Evolutionary conservation across 106 monocot species (phyloP).

Genomic region (Acorus gramineus): DNA sequence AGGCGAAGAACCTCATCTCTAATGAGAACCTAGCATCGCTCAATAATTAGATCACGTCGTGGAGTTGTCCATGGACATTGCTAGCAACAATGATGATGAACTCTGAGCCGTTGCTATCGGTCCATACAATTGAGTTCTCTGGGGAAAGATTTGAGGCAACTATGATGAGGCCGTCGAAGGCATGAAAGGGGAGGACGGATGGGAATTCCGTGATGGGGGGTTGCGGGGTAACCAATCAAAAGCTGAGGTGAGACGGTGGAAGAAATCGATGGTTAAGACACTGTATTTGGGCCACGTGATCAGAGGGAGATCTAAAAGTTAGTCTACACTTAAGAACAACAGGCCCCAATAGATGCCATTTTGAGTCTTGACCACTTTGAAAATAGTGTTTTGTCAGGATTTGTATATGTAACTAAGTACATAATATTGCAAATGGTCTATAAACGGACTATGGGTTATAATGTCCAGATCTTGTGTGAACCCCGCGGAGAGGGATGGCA

Average conservation of each 20-base stretch:
- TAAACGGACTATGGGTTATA: too few relatives aligned
- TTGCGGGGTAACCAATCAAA: slow-evolving; percentile 57
- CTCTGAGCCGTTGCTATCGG: slow-evolving; percentile 2
- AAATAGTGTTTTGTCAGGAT: too few relatives aligned
- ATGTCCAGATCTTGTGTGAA: too few relatives aligned
- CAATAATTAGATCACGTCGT: slow-evolving; percentile 73
- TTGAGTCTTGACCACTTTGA: too few relatives aligned
- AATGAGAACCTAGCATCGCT: slow-evolving; percentile 56
- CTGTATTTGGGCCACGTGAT: slow-evolving; percentile 62
- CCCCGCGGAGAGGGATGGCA: too few relatives aligned
- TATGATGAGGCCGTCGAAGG: slow-evolving; percentile 49
- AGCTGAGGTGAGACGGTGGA: slow-evolving; percentile 35
- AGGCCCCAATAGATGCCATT: too few relatives aligned
- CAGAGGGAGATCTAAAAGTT: slow-evolving; percentile 9
- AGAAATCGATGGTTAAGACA: slow-evolving; percentile 44
- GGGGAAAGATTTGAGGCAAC: slow-evolving; percentile 70
- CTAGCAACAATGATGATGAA: slow-evolving; percentile 87
- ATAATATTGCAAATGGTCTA: too few relatives aligned
- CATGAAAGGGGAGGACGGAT: slow-evolving; percentile 42
- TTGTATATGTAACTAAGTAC: too few relatives aligned
- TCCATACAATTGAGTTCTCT: slow-evolving; percentile 67
- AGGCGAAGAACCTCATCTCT: slow-evolving; percentile 58
- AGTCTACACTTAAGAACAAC: too few relatives aligned
- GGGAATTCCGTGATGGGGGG: slow-evolving; percentile 51
- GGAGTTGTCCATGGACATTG: slow-evolving; percentile 92